phyloP scores from a whole-genome alignment of 2,329 filamentous ascomycete genomes.

The Clarireedia hainanense region DNA sequence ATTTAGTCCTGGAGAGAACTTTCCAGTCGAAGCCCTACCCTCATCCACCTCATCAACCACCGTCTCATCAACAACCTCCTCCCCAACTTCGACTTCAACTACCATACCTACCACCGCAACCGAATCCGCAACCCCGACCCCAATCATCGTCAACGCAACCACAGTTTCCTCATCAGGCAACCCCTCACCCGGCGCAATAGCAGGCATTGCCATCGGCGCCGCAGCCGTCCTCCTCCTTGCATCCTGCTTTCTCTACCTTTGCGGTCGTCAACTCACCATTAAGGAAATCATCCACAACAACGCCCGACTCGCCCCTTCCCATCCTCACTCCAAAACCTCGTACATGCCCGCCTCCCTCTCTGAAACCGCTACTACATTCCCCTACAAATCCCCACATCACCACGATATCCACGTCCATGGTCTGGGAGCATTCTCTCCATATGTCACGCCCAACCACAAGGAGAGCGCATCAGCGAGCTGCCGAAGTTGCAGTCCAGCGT shows the following conservation, averaged over 20 bases:
- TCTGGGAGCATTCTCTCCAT: no score
- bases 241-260: slow-evolving; percentile 18
- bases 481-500: no score
- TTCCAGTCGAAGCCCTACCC: slow-evolving; percentile 14
- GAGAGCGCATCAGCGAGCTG: no score
- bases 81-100: slow-evolving; percentile 10
- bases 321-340: not conserved
- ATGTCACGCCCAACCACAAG: no score
- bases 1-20: slow-evolving; percentile 20
- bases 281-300: slow-evolving; percentile 16
- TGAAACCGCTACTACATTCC: not conserved
- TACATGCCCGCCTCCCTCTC: not conserved
- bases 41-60: not conserved
- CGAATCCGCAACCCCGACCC: not conserved
- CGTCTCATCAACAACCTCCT: slow-evolving; percentile 1
- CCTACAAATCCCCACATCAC: no score
- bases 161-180: not conserved
- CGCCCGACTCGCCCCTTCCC: not conserved
- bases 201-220: slow-evolving; percentile 21
- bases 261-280: slow-evolving; percentile 20
- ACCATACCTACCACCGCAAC: not conserved
- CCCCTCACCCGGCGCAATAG: slow-evolving; percentile 19
- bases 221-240: slow-evolving; percentile 16
- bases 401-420: no score
- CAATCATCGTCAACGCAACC: not conserved